Evolutionary conservation across 495 filamentous ascomycete genomes (phyloP), one percentile per base, ranked within the genome.

Genomic region (Trichoderma asperelloides): DNA sequence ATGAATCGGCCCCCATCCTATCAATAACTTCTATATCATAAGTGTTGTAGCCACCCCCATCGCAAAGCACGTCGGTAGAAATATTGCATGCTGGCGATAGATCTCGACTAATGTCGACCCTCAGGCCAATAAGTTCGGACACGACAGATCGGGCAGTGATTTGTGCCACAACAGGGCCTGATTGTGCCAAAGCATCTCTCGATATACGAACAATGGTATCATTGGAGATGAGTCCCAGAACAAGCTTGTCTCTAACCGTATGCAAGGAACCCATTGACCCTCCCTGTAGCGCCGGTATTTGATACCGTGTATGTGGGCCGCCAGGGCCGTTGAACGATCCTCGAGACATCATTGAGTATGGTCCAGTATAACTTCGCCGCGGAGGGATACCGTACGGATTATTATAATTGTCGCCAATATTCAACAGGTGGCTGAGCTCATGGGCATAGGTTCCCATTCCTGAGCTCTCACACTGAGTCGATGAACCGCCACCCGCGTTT

Each of bases 371-470:
- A 16, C 71, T 71, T 63, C 78, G 77, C 23, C 76, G 75, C 51
- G 69, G 69, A n/a, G 77, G 77, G 45, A 69, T 57, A 23, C 74
- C 63, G 51, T 76, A 80, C 45, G 78, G 78, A 65, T 80, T 79
- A 63, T 80, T 80, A 40, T 80, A 80, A 66, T 80, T 80, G 62
- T 80, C 78, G 16, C 77, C 76, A 55, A 80, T 80, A 2, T 75
- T 76, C 0, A 80, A 67, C 43, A 80, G 64, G 68, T 80, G 78
- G n/a, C 70, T 74, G 11, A 80, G 69, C 64, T 79, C 77, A 64
- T 79, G 76, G 1, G 77, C 77, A 66, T 75, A 79, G 0, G 75
- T 78, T 0, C 68, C 71, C 78, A 79, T 76, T 3, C 77, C 78
- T 4, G 78, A 80, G 69, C 77, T 79, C 67, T 80, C 78, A 1